phyloP scores from a whole-genome alignment of 306 rosid species.

The Glycine tomentella region DNA sequence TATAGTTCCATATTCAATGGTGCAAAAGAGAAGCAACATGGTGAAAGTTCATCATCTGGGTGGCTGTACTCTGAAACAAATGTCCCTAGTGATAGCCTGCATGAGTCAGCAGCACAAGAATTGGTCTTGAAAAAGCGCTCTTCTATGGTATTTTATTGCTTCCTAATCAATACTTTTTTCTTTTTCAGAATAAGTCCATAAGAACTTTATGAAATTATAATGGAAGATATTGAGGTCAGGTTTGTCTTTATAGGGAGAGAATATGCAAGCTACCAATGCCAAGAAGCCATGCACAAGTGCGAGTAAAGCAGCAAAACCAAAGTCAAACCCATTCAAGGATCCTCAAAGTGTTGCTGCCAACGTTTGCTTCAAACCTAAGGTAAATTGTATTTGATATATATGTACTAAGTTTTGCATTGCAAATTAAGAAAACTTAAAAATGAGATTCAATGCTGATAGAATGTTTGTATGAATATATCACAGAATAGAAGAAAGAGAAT shows the following conservation, averaged over 20 bases:
- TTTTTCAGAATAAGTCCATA: background rate
- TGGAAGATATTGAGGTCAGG: background rate
- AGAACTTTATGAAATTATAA: background rate
- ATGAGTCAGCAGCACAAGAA: conserved; percentile 52
- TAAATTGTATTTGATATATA: conserved; percentile 11
- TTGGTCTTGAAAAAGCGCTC: conserved; percentile 58
- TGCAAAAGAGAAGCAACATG: conserved; percentile 51
- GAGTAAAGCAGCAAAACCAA: conserved; percentile 61
- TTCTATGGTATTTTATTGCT: conserved; percentile 53
- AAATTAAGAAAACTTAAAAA: conserved; percentile 42
- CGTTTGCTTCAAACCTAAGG: conserved; percentile 64
- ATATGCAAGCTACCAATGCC: conserved; percentile 51
- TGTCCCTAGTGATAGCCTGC: conserved; percentile 51
- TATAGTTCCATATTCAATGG: conserved; percentile 47
- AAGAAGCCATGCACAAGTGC: conserved; percentile 64
- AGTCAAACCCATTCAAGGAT: conserved; percentile 70
- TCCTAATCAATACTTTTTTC: background rate
- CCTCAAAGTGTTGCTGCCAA: conserved; percentile 95
- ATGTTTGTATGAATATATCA: conserved; percentile 51
- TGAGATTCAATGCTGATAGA: conserved; percentile 38
- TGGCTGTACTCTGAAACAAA: conserved; percentile 69
- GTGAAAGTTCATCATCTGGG: conserved; percentile 55
- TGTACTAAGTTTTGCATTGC: conserved; percentile 38
- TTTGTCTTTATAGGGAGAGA: conserved; percentile 60
- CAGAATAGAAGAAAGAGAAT: conserved; percentile 97